Base-by-base conservation (phyloP, 2,329 filamentous ascomycete species). In the Penicillium sp. region DNA sequence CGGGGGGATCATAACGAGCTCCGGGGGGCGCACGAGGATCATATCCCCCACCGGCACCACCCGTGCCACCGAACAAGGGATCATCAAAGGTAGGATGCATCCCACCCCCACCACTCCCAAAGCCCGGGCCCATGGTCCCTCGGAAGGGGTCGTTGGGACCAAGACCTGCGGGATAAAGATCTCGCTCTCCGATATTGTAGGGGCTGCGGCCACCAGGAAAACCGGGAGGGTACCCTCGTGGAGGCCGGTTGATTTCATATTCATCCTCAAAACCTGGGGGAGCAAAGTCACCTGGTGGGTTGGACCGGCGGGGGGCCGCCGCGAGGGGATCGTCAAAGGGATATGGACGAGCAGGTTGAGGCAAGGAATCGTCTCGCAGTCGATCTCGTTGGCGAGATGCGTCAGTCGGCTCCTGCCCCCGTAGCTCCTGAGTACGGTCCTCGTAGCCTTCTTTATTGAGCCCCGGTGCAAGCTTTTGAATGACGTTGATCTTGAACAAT, bases 11-110 rank as follows among this genome's bases (percentile, higher is more conserved):
- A 73, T 89, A 97, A 55, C 93, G 77, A n/a, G 90, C 85, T 1
- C 93, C 93, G 2, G 89, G 90, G 4, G 93, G 93, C 27, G 82
- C 84, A 64, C 84, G 85, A 1, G 85, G 83, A 62, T 90, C 80
- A 61, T 79, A 85, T 0, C 73, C 75, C 11, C 69, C 74, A 33
- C 70, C 68, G 3, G 75, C 68, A 5, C 65, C 73, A 1, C 69
- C 68, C 8, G 73, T 69, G 1, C 84, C 85, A 5, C 78, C 78
- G 64, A 95, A 95, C 41, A 96, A 69, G 5, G 88, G 89, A 63
- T 97, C 90, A 59, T 95, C 89, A 65, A 95, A 93, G 0, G 90
- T 95, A 1, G 93, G 93, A 68, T 96, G 88, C 93, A 98, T 98
- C 1, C 93, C 93, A 9, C 85, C 29, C 5, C 29, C 83, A 9